Conservation (phyloP, 768 basidiomycete genomes). For the Pleurotus citrinopileatus region DNA sequence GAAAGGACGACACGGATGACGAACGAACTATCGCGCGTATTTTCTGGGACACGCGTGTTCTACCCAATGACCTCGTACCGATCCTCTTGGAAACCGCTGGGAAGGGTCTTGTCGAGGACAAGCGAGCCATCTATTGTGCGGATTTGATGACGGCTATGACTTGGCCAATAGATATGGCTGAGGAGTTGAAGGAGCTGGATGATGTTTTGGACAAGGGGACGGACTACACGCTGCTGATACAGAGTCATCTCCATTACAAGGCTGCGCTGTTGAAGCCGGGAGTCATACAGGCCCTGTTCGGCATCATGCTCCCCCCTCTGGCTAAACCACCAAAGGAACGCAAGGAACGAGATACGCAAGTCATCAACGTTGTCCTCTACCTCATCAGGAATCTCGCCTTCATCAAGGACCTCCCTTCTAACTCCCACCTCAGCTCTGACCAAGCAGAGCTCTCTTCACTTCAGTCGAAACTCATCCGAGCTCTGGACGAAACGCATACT, state of each 20-base stretch:
- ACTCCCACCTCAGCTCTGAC: conserved; percentile 70
- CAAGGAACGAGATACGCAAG: conserved; percentile 75
- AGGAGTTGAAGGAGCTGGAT: conserved; percentile 90
- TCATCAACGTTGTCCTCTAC: conserved; percentile 86
- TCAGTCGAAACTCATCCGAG: conserved; percentile 73
- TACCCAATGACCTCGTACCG: conserved; percentile 85
- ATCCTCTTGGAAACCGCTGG: conserved; percentile 82
- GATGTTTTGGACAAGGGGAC: conserved; percentile 77
- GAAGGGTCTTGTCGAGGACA: conserved; percentile 75
- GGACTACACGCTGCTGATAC: conserved; percentile 83
- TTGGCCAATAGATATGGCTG: conserved; percentile 96
- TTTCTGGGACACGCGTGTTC: conserved; percentile 83
- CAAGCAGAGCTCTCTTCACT: conserved; percentile 75
- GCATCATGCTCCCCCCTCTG: conserved; percentile 74
- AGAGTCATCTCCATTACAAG: conserved; percentile 90
- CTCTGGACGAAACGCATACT: conserved; percentile 68
- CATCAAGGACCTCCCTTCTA: conserved; percentile 81
- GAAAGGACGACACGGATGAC: conserved; percentile 95
- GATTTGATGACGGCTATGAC: conserved; percentile 97
- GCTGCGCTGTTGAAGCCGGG: conserved; percentile 67
- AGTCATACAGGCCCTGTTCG: conserved; percentile 69
- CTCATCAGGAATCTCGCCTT: conserved; percentile 92
- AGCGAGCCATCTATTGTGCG: conserved; percentile 75
- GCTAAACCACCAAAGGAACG: conserved; percentile 69
- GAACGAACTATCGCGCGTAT: conserved; percentile 94